Conservation (phyloP, 495 filamentous ascomycete species). For the Apiosordaria backusii region DNA sequence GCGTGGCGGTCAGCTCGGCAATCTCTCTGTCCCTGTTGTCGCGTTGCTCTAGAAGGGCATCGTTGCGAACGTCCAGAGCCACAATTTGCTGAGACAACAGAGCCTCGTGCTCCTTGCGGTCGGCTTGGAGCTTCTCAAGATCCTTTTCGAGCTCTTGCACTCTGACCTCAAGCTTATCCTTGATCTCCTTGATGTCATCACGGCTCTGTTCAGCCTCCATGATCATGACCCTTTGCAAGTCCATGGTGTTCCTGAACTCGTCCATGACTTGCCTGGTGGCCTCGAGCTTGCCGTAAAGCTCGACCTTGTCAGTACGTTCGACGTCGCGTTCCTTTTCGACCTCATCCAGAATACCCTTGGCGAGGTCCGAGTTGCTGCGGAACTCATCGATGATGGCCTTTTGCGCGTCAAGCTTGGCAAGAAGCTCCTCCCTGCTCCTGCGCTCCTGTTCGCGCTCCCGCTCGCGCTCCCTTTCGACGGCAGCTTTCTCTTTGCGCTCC, state of each 20-base stretch:
- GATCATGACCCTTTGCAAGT: constrained; percentile 37
- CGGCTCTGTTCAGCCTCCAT: constrained; percentile 40
- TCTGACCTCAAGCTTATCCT: constrained; percentile 32
- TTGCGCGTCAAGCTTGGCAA: constrained; percentile 36
- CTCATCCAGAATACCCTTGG: constrained; percentile 35
- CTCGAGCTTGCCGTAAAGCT: constrained; percentile 32
- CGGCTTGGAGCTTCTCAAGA: constrained; percentile 32
- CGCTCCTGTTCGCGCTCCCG: constrained; percentile 33
- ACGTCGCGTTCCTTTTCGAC: constrained; percentile 30
- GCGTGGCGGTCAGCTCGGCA: constrained; percentile 26
- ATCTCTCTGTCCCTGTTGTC: constrained; percentile 39
- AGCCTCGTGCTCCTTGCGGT: constrained; percentile 38
- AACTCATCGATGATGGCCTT: constrained; percentile 42
- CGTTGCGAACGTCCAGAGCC: constrained; percentile 33
- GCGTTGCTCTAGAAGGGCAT: constrained; percentile 36
- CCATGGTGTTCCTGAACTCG: constrained; percentile 37
- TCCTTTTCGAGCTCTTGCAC: constrained; percentile 33
- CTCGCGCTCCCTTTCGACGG: constrained; percentile 13
- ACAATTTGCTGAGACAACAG: constrained; percentile 35
- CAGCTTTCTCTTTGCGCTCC: constrained; percentile 15
- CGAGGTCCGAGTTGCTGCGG: constrained; percentile 39
- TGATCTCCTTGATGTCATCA: constrained; percentile 33
- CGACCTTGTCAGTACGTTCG: constrained; percentile 23
- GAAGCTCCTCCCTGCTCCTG: constrained; percentile 19
- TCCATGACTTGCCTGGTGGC: constrained; percentile 38